Evolutionary conservation across 1,139 yeast genomes (phyloP).

Genomic region (Groenewaldozyma auringiensis): DNA sequence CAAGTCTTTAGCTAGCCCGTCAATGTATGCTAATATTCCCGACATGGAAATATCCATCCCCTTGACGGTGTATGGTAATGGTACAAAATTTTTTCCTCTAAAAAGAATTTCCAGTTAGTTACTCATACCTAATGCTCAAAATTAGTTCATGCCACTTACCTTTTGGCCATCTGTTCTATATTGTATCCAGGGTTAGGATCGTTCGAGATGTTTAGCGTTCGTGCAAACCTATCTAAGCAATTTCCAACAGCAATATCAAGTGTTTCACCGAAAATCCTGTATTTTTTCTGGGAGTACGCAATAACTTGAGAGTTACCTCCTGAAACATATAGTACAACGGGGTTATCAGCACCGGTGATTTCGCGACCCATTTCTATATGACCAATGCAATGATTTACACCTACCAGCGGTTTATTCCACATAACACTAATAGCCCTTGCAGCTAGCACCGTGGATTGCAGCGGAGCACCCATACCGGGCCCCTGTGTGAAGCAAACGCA

Average conservation of each 20-base stretch:
- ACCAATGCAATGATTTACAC: conserved; percentile 96
- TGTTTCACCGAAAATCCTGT: conserved; percentile 95
- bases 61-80: conserved; percentile 88
- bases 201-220: conserved; percentile 80
- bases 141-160: conserved; percentile 16
- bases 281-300: conserved; percentile 88
- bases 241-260: conserved; percentile 96
- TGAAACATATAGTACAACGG: conserved; percentile 91
- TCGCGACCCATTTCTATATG: conserved; percentile 99
- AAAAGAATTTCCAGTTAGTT: conserved; percentile 6
- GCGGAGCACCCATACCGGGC: conserved; percentile 99
- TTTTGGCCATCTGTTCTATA: conserved; percentile 87
- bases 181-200: conserved; percentile 97
- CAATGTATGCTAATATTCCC: conserved; percentile 83
- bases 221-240: conserved; percentile 91
- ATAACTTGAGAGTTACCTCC: conserved; percentile 99
- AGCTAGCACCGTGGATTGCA: conserved; percentile 86
- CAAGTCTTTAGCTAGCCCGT: conserved; percentile 66
- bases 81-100: conserved; percentile 54
- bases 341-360: conserved; percentile 90
- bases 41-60: conserved; percentile 99
- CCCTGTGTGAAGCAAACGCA: conserved; percentile 96
- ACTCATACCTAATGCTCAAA: neutral
- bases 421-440: conserved; percentile 79
- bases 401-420: conserved; percentile 81